Base-by-base conservation (phyloP, 306 rosid genomes). In the Hylodesmum podocarpum region DNA sequence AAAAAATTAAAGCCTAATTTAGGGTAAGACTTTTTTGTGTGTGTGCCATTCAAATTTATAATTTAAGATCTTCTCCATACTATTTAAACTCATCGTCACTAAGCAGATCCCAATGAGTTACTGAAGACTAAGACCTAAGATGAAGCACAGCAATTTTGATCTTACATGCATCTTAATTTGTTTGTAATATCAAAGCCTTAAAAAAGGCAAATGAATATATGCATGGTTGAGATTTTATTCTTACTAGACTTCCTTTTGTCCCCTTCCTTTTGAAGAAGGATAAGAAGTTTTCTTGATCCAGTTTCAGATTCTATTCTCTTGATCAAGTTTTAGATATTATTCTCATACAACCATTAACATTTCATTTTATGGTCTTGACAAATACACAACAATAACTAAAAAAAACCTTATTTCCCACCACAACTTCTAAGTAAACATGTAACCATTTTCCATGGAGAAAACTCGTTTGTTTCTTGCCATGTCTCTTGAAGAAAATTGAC, bases 221-320 rank as follows among this genome's bases (percentile, higher is more conserved):
- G 27, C 11, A 27, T 27, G 10, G 9, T 31, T 62, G 27, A 27
- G n/a, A 44, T 27, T 67, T 49, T 19, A 19, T 18, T 9, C 21
- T 8, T 47, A 49, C 51, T 14, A 4, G 16, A 14, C n/a, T 21
- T 70, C 19, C 25, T 36, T 53, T 37, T 40, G 40, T n/a, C 50
- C 31, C 51, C 25, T 73, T 0, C 50, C 66, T 46, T 78, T 27
- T 44, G 70, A 62, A 40, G 70, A 78, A 72, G 77, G 29, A 51
- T 63, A 73, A 24, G 29, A 13, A 51, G 59, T 73, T 79, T 64
- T 59, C 2, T 78, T 19, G 18, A 63, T 68, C 25, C 16, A 6
- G 55, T 63, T 66, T 67, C 2, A 47, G 86, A 83, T 78, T n/a
- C n/a, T n/a, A 67, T 73, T 79, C 70, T 59, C 2, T 78, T 19